Percentiles rank a stretch among this genome's conserved stretches.
phyloP scores from a whole-genome alignment of 257 asterid species.

The Solanum sejunctum region DNA sequence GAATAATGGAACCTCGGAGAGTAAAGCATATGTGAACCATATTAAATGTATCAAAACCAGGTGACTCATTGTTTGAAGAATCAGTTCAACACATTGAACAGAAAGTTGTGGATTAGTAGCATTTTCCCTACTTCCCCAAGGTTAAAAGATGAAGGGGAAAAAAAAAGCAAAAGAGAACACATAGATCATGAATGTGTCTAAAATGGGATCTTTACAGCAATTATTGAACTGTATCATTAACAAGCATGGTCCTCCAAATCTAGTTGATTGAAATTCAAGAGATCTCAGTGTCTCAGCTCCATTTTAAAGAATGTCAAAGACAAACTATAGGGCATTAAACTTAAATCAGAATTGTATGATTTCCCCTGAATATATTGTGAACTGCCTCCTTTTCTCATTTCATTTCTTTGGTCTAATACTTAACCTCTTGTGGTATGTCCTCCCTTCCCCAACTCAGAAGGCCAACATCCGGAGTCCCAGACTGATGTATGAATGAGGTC shows the following conservation, averaged over 20 bases:
- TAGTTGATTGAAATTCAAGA: neutral
- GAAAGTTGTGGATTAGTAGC: neutral
- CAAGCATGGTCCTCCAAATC: neutral
- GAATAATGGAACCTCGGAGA: conserved; percentile 70
- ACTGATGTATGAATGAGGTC: too few species aligned
- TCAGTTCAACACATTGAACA: neutral
- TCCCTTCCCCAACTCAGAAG: neutral
- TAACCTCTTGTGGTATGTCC: neutral
- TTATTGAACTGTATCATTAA: neutral
- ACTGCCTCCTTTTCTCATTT: neutral
- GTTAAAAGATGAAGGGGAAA: neutral
- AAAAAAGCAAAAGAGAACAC: neutral
- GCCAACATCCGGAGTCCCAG: too few species aligned
- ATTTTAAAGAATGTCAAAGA: neutral
- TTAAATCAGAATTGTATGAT: neutral
- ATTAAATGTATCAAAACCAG: neutral
- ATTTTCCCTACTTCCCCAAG: neutral
- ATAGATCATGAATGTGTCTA: neutral
- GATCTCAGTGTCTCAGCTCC: neutral
- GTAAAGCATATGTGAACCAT: neutral
- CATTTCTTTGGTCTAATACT: neutral
- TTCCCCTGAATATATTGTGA: neutral
- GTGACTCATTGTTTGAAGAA: neutral
- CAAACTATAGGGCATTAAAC: neutral
- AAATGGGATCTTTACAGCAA: neutral